Percentiles rank a stretch among this genome's conserved stretches.
Evolutionary conservation across 2,329 filamentous ascomycete genomes (phyloP).

Genomic region (Cordyceps fumosorosea): DNA sequence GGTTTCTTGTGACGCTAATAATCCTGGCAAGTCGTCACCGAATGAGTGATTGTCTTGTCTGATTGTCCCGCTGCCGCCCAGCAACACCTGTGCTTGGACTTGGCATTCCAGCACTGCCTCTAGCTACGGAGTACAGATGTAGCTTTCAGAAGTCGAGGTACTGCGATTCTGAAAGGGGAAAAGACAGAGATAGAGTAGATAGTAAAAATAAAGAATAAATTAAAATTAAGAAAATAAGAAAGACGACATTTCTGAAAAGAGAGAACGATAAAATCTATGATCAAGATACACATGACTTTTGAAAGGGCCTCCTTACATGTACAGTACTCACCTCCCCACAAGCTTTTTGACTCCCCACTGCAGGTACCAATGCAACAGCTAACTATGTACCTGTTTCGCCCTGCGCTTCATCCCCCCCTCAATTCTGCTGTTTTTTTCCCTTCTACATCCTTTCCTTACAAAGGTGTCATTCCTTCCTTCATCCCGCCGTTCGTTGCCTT

Average conservation of each 20-base stretch:
- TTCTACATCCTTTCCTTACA: neutral
- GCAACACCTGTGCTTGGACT: constrained; percentile 9
- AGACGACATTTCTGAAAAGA: too few species aligned
- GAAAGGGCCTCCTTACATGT: neutral
- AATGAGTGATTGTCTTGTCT: neutral
- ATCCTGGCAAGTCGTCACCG: neutral
- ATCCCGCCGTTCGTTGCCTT: neutral
- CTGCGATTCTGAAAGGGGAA: too few species aligned
- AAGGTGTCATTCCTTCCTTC: neutral
- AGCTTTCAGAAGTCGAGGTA: too few species aligned
- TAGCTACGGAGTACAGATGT: neutral
- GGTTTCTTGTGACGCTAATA: neutral
- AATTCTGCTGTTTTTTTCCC: neutral
- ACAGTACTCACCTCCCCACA: neutral
- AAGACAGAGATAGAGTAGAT: too few species aligned
- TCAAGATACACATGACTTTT: too few species aligned
- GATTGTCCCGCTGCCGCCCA: constrained; percentile 4
- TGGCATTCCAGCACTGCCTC: constrained; percentile 14
- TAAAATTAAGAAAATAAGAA: too few species aligned
- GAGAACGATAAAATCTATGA: too few species aligned
- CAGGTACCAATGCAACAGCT: too few species aligned
- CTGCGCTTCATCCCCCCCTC: neutral
- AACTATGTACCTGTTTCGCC: neutral
- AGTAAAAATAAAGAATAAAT: too few species aligned
- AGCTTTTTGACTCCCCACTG: too few species aligned